Conservation (phyloP, 2,329 filamentous ascomycete genomes). For the Ophidiomyces ophidiicola region DNA sequence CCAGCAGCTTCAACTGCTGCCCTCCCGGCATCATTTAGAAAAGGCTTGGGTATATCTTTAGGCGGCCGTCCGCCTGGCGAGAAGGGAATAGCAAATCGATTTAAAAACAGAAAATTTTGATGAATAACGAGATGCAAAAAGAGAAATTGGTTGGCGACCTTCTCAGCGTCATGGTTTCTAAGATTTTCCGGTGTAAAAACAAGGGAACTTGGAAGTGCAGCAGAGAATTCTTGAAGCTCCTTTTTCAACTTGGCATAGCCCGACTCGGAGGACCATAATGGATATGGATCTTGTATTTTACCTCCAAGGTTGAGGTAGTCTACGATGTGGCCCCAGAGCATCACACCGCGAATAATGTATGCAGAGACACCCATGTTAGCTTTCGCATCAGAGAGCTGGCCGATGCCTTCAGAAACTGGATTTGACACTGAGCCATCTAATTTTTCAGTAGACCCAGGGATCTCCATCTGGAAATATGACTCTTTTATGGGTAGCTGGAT, state of each 20-base stretch:
- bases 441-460: slow-evolving; percentile 75
- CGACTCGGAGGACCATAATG: slow-evolving; percentile 75
- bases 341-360: slow-evolving; percentile 73
- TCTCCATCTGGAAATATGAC: slow-evolving; percentile 78
- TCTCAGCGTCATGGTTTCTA: slow-evolving; percentile 69
- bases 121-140: slow-evolving; percentile 84
- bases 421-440: slow-evolving; percentile 59
- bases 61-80: slow-evolving; percentile 52
- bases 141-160: slow-evolving; percentile 79
- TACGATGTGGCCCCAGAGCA: slow-evolving; percentile 81
- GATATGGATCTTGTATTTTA: slow-evolving; percentile 60
- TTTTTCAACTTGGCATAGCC: slow-evolving; percentile 58
- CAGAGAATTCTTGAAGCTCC: slow-evolving; percentile 58
- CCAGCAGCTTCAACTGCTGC: slow-evolving; percentile 75
- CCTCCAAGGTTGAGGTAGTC: slow-evolving; percentile 84
- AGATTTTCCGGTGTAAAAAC: slow-evolving; percentile 71
- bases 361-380: slow-evolving; percentile 92
- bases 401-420: slow-evolving; percentile 50
- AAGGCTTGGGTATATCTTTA: slow-evolving; percentile 61
- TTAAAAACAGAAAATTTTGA: slow-evolving; percentile 81
- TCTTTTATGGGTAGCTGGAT: slow-evolving; percentile 88
- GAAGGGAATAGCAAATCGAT: slow-evolving; percentile 67
- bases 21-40: slow-evolving; percentile 61
- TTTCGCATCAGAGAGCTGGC: slow-evolving; percentile 51
- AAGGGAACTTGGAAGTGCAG: slow-evolving; percentile 57